Percentiles rank a stretch among this genome's conserved stretches.
Evolutionary conservation across 768 basidiomycete genomes (phyloP).

Genomic region (Piloderma croceum): DNA sequence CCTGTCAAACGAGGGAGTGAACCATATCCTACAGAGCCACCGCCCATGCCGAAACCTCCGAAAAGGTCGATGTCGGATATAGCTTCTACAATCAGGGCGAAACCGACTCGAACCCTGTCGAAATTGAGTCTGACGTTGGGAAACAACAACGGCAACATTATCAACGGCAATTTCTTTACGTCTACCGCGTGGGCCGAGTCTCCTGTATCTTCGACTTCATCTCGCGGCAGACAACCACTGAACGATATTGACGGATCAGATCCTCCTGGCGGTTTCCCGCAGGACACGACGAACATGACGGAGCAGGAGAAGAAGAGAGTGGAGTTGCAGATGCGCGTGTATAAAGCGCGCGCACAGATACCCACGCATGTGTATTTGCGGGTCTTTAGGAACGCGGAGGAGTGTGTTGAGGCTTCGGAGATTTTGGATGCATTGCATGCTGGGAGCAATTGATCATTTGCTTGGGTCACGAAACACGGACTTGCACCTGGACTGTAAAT

Average conservation of each 20-base stretch:
- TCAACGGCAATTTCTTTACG: conserved; percentile 14
- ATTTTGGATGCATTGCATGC: conserved; percentile 26
- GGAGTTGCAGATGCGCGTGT: conserved; percentile 61
- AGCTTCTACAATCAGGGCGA: conserved; percentile 1
- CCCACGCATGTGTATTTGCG: conserved; percentile 54
- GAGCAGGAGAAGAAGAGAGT: conserved; percentile 52
- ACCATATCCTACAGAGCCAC: background rate
- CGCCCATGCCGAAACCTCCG: conserved; percentile 3
- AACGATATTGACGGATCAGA: conserved; percentile 1
- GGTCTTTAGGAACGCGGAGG: conserved; percentile 61
- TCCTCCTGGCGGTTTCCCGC: background rate
- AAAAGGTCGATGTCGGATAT: background rate
- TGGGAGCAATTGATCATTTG: too few relatives aligned
- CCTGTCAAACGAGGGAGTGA: background rate
- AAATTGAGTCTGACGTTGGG: background rate
- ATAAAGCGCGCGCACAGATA: conserved; percentile 53
- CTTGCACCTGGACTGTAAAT: too few relatives aligned
- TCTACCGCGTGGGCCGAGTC: conserved; percentile 2
- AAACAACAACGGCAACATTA: too few relatives aligned
- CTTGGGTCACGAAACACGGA: too few relatives aligned
- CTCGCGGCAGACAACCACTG: conserved; percentile 1
- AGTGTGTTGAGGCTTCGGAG: conserved; percentile 59
- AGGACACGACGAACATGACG: conserved; percentile 21
- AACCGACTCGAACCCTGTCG: background rate
- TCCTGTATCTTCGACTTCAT: background rate